Evolutionary conservation across 163 green algal species (phyloP), one percentile per base, ranked within the genome.

Genomic region (Scenedesmus sp.): DNA sequence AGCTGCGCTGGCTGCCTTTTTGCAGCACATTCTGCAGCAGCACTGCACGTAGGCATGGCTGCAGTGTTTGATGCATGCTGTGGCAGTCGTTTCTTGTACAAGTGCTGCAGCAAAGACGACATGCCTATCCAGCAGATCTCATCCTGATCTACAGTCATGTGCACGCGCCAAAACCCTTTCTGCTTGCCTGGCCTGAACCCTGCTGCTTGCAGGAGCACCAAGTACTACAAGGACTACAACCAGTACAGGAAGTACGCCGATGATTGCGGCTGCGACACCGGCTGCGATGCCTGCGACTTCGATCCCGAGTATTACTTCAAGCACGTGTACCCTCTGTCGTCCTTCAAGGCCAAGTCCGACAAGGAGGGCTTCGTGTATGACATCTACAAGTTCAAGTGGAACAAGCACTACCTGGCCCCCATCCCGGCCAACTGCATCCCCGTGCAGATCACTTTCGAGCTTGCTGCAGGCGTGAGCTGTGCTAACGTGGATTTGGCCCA

Each of bases 161-260:
- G 62, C 62, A 76, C 16, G 2, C 16, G 26, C 3, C 70, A n/a
- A 7, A 79, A 3, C 46, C 70, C 4, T 79, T 34, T 6, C 23
- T 52, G 70, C 23, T 18, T 46, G 23, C 70, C 10, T 23, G 62
- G 62, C 20, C 10, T 18, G 1, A 79, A 52, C 34, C 23, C 70
- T 79, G 23, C 23, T 23, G 1, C 52, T 13, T 13, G 5, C 70
- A 79, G 70, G 70, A 79, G 23, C 52, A 56, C 70, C 1, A 18
- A 60, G 13, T 91, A 91, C 87, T 91, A 91, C 87, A 91, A 91
- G 73, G 87, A 91, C 87, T 91, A 91, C 73, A 85, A 16, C 87
- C 62, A 62, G 54, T 91, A 91, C 87, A 57, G 34, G 54, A 91
- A 91, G 87, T 67, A 67, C 67, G 52, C 66, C 74, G 13, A 84